These are phyloP conservation scores for Russula dissimulans DNA, from an alignment of 768 basidiomycete genomes.

Conservation along the genomic window DNA sequence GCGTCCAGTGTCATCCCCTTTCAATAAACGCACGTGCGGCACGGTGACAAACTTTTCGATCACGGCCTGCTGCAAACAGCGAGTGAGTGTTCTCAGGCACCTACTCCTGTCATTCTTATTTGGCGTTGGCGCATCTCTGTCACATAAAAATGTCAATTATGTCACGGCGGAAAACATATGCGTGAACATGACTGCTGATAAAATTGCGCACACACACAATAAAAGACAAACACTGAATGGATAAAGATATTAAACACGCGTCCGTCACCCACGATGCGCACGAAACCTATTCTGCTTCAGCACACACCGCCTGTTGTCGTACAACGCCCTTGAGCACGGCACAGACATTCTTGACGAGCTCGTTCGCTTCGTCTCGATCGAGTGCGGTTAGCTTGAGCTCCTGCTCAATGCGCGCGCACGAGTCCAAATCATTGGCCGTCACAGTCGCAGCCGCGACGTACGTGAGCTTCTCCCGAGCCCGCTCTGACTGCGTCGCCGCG, in stretches of 20 bases:
- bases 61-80: too few relatives aligned
- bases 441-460: neutral
- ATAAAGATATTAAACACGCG: neutral
- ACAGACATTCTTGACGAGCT: constrained; percentile 8
- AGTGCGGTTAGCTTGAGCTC: neutral
- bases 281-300: neutral
- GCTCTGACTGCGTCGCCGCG: constrained; percentile 8
- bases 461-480: constrained; percentile 10
- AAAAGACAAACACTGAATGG: neutral
- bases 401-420: constrained; percentile 1
- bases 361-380: constrained; percentile 8
- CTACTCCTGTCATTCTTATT: too few relatives aligned
- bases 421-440: neutral
- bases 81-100: too few relatives aligned
- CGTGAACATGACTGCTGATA: too few relatives aligned
- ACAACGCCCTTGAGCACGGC: constrained; percentile 8
- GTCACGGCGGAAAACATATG: too few relatives aligned
- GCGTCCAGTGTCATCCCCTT: too few relatives aligned
- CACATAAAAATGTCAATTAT: too few relatives aligned
- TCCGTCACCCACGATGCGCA: neutral
- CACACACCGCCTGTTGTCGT: neutral
- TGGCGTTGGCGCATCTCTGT: too few relatives aligned
- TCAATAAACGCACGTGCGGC: too few relatives aligned
- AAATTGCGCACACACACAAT: neutral
- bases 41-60: too few relatives aligned